Conservation (phyloP, 2,329 filamentous ascomycete species). For the Monilinia fructicola region DNA sequence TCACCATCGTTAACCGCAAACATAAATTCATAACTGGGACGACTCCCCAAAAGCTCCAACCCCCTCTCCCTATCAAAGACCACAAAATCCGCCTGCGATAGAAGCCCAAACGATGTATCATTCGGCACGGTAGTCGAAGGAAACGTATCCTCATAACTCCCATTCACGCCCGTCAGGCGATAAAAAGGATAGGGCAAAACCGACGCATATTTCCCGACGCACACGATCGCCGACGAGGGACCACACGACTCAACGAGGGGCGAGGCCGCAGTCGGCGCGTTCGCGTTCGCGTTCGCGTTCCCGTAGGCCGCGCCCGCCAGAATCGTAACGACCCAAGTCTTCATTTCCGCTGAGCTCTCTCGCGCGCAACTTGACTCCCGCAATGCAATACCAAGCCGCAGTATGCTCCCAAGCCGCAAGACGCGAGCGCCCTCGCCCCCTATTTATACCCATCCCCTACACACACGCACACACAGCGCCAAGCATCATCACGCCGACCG, state of each 20-base stretch:
- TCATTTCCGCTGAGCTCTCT: not conserved
- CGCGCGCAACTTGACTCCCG: not conserved
- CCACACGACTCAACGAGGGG: not conserved
- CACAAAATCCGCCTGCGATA: not conserved
- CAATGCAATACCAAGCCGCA: not conserved
- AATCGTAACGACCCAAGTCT: not conserved
- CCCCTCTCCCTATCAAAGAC: not conserved
- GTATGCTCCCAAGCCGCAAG: no score
- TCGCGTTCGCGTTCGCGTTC: not conserved
- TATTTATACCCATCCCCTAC: not conserved
- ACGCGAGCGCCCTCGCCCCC: not conserved
- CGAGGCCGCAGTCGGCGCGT: not conserved
- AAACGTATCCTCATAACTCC: slow-evolving; percentile 1
- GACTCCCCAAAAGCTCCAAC: not conserved
- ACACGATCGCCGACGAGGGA: not conserved
- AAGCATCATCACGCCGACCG: not conserved
- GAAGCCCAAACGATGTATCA: not conserved
- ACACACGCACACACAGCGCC: not conserved
- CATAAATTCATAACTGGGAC: not conserved
- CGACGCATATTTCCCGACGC: not conserved
- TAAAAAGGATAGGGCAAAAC: not conserved
- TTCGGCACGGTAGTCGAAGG: not conserved
- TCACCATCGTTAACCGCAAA: not conserved
- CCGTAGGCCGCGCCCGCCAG: not conserved
- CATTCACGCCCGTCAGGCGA: not conserved